Evolutionary conservation across 2,329 filamentous ascomycete genomes (phyloP).

Genomic region (Diaporthe vexans): DNA sequence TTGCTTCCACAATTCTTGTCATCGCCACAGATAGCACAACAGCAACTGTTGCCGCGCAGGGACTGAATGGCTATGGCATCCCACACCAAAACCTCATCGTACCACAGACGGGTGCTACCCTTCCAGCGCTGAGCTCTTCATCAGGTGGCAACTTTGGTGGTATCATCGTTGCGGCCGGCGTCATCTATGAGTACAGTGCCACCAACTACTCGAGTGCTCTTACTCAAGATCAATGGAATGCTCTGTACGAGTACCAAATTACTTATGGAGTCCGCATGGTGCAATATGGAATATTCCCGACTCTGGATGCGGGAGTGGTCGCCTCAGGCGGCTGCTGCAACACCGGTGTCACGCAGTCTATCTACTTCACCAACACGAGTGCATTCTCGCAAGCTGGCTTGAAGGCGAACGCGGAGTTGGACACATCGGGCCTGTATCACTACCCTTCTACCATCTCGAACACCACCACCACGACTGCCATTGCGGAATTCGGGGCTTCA

Average conservation of each 20-base stretch:
- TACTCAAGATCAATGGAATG: slow-evolving; percentile 15
- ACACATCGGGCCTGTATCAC: slow-evolving; percentile 8
- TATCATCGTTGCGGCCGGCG: slow-evolving; percentile 13
- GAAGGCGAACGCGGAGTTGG: slow-evolving; percentile 4
- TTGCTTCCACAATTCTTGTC: slow-evolving; percentile 27
- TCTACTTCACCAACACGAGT: slow-evolving; percentile 15
- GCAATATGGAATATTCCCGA: slow-evolving; percentile 28
- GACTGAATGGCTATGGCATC: slow-evolving; percentile 23
- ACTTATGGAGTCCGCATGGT: slow-evolving; percentile 21
- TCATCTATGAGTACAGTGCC: slow-evolving; percentile 24
- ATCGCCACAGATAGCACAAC: slow-evolving; percentile 8
- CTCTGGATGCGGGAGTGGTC: slow-evolving; percentile 4
- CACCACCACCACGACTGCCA: slow-evolving; percentile 1
- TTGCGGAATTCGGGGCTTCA: slow-evolving; percentile 5
- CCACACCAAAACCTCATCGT: slow-evolving; percentile 20
- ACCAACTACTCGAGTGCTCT: slow-evolving; percentile 23
- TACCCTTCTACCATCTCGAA: slow-evolving; percentile 27
- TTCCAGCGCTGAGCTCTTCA: slow-evolving; percentile 18
- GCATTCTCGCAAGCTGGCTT: slow-evolving; percentile 15
- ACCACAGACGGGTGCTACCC: slow-evolving; percentile 14
- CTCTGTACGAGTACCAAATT: slow-evolving; percentile 23
- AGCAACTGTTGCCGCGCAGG: slow-evolving; percentile 25
- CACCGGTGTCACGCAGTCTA: background rate
- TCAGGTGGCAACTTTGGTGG: slow-evolving; percentile 20
- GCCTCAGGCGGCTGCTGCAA: slow-evolving; percentile 23